A percentile compares a stretch with the other conserved stretches of the same genome.
phyloP scores from a whole-genome alignment of 306 rosid genomes.

The Amphicarpaea edgeworthii region DNA sequence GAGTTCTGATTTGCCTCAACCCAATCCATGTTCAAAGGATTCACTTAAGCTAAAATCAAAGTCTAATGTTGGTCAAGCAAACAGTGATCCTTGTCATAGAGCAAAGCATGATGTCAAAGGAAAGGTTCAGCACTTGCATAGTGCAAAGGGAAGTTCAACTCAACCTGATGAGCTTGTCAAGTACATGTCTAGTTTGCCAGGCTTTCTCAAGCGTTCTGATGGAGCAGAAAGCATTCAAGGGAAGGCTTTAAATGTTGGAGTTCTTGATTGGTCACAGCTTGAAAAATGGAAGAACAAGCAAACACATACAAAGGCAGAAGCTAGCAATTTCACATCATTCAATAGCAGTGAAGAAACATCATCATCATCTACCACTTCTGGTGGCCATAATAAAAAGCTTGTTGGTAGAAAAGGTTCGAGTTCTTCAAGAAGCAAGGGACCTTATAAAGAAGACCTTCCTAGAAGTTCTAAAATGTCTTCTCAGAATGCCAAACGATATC shows the following conservation, averaged over 20 bases:
- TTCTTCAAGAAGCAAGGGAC: conserved; percentile 50
- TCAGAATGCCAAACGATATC: conserved; percentile 49
- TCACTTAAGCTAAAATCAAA: conserved; percentile 49
- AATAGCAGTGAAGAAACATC: conserved; percentile 46
- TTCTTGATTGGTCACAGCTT: conserved; percentile 85
- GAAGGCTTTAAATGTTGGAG: conserved; percentile 88
- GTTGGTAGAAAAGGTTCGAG: conserved; percentile 41
- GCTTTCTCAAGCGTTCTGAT: conserved; percentile 70
- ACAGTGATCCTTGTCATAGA: conserved; percentile 39
- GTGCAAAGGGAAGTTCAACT: conserved; percentile 49
- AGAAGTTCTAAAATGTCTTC: conserved; percentile 45
- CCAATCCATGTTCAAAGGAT: conserved; percentile 45
- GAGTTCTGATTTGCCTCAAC: conserved; percentile 43
- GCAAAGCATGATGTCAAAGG: conserved; percentile 43
- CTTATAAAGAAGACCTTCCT: conserved; percentile 49
- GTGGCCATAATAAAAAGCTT: conserved; percentile 41
- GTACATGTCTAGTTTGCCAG: conserved; percentile 90
- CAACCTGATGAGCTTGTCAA: conserved; percentile 84
- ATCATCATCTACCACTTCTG: conserved; percentile 41
- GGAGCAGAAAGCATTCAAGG: conserved; percentile 61
- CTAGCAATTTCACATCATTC: conserved; percentile 41
- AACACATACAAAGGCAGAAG: conserved; percentile 37
- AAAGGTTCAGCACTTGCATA: conserved; percentile 45
- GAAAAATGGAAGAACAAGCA: conserved; percentile 83
- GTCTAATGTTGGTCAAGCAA: conserved; percentile 38